Base-by-base conservation (phyloP, 345 rosid genomes). In the Citrus inodora region DNA sequence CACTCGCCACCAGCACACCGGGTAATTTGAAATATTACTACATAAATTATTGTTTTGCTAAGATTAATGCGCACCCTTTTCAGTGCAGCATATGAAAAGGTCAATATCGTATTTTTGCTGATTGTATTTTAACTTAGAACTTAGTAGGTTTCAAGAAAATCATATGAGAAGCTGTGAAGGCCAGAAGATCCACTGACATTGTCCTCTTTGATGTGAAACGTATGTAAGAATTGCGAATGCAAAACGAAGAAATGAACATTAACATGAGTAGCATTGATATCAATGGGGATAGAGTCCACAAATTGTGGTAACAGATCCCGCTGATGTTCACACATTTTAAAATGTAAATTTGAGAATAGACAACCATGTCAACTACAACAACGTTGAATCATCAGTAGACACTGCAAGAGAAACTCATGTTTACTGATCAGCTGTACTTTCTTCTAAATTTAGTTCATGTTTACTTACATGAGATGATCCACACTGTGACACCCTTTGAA, bases 91-190 rank as follows among this genome's bases (percentile, higher is more conserved):
- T 7, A 65, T 7, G 2, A 33, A 3, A 32, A 7, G 46, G 46
- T 9, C 48, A 37, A 66, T 8, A 8, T 21, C 5, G 1, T 35
- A 6, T 21, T 63, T 25, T 63, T 62, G n/a, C 25, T 76, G 35
- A 56, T 56, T 58, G 7, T 1, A 51, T 25, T 42, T 42, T 60
- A 0, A 11, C 51, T 76, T n/a, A n/a, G n/a, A n/a, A n/a, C n/a
- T n/a, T 71, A 72, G 77, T 83, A 89, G 97, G 87, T 79, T 66
- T 76, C 82, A 55, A 85, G 87, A 81, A 87, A 87, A 76, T 82
- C 88, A 40, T 87, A 90, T 10, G 87, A 80, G 83, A 90, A 87
- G 83, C 83, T 86, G 79, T 71, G 82, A 70, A 27, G 28, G 69
- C 71, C 37, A 28, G 76, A 40, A 65, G 81, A 8, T 33, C 67